Conservation (phyloP, 2,329 filamentous ascomycete genomes). For the Diaporthe destruens region DNA sequence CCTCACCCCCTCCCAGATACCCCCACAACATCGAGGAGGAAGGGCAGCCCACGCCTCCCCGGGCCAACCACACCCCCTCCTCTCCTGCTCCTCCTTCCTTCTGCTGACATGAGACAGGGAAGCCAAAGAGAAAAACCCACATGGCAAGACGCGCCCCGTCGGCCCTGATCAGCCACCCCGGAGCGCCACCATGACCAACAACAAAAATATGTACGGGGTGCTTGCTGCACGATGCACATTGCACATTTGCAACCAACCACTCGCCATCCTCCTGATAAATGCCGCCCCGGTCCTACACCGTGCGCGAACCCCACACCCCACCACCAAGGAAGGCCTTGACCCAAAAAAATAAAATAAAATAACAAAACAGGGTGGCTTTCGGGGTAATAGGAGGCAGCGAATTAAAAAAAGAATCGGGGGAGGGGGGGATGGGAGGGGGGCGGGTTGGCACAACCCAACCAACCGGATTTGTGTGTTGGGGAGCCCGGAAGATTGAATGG, state of each 20-base stretch:
- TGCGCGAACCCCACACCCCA: not conserved
- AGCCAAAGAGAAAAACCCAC: conserved; percentile 1
- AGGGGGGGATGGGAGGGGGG: not conserved
- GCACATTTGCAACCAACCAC: not conserved
- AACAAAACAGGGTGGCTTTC: not conserved
- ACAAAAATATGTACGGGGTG: not conserved
- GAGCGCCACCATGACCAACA: not conserved
- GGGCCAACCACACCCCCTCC: not conserved
- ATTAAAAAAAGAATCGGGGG: not conserved
- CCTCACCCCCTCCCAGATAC: no score
- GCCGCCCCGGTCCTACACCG: conserved; percentile 9
- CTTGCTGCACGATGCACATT: no score
- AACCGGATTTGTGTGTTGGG: conserved; percentile 15
- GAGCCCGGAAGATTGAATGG: conserved; percentile 3
- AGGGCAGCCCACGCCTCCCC: no score
- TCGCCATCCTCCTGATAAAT: not conserved
- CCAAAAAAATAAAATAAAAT: not conserved
- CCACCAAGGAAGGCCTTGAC: no score
- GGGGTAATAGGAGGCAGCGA: conserved; percentile 12
- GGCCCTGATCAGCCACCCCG: conserved; percentile 18
- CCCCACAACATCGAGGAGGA: not conserved
- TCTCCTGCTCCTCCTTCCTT: no score
- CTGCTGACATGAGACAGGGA: conserved; percentile 8
- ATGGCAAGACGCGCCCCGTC: conserved; percentile 21
- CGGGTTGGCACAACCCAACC: not conserved